These are phyloP conservation scores for Podila epicladia DNA, from an alignment of 192 early-diverging fungal genomes.

Conservation along the genomic window DNA sequence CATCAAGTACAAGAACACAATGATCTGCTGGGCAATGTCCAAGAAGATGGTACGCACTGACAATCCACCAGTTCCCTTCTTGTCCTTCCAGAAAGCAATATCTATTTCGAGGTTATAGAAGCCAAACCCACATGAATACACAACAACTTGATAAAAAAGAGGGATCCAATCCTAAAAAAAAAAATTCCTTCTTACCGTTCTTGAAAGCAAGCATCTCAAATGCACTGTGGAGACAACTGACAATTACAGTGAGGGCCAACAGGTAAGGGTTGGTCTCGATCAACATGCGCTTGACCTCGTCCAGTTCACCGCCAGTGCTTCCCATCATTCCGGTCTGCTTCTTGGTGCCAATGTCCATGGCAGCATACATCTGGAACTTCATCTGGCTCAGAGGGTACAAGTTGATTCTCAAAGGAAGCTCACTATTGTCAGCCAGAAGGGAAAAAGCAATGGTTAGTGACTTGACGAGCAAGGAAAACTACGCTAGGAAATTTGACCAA, in stretches of 20 bases:
- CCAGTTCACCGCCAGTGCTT: slow-evolving; percentile 61
- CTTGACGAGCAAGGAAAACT: background rate
- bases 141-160: no score
- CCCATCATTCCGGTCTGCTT: slow-evolving; percentile 68
- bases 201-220: slow-evolving; percentile 96
- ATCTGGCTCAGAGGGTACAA: slow-evolving; percentile 73
- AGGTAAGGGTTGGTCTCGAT: slow-evolving; percentile 90
- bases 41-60: slow-evolving; percentile 83
- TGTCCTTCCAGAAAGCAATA: slow-evolving; percentile 89
- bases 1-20: slow-evolving; percentile 89
- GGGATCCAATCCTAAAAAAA: background rate
- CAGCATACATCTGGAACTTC: slow-evolving; percentile 78
- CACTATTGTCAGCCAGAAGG: slow-evolving; percentile 34
- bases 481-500: background rate
- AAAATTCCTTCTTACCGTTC: slow-evolving; percentile 70
- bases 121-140: background rate
- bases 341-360: slow-evolving; percentile 73
- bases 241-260: slow-evolving; percentile 76
- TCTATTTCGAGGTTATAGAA: slow-evolving; percentile 53
- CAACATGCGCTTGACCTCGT: slow-evolving; percentile 93
- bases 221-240: slow-evolving; percentile 81
- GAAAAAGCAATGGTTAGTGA: background rate
- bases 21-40: slow-evolving; percentile 84
- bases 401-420: slow-evolving; percentile 72
- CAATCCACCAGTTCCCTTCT: slow-evolving; percentile 83